Evolutionary conservation across 169 alveolate species (phyloP).

Genomic region (Eimeria praecox): DNA sequence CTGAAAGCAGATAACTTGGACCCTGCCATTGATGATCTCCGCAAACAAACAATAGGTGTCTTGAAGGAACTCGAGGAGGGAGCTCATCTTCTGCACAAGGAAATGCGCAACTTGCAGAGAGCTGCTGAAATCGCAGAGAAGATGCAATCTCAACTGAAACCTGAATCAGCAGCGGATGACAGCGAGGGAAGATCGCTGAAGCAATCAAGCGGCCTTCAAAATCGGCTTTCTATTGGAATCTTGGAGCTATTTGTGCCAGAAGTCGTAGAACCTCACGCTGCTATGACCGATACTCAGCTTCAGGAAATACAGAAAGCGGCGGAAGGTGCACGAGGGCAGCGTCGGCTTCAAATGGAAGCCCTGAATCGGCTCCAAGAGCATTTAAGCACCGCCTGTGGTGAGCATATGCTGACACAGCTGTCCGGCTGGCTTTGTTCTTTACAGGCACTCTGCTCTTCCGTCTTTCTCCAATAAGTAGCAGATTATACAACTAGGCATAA

Average conservation of each 20-base stretch:
- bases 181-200: background rate
- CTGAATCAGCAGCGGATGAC: background rate
- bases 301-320: conserved; percentile 8
- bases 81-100: conserved; percentile 22
- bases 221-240: background rate
- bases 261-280: conserved; percentile 10
- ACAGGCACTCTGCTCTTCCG: background rate
- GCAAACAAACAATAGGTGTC: background rate
- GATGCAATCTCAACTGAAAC: background rate
- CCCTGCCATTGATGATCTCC: background rate
- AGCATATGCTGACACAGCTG: background rate
- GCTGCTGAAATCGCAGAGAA: conserved; percentile 33
- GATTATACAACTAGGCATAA: background rate
- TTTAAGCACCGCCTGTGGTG: conserved; percentile 33
- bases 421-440: background rate
- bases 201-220: background rate
- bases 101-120: conserved; percentile 38
- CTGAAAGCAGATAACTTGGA: background rate
- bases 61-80: conserved; percentile 17
- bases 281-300: conserved; percentile 33
- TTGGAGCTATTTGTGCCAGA: background rate
- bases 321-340: background rate
- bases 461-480: background rate
- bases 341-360: background rate
- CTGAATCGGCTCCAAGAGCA: background rate